These are phyloP conservation scores for Cystobasidium sp. DNA, from an alignment of 1,284 basidiomycete genomes.

Conservation along the genomic window DNA sequence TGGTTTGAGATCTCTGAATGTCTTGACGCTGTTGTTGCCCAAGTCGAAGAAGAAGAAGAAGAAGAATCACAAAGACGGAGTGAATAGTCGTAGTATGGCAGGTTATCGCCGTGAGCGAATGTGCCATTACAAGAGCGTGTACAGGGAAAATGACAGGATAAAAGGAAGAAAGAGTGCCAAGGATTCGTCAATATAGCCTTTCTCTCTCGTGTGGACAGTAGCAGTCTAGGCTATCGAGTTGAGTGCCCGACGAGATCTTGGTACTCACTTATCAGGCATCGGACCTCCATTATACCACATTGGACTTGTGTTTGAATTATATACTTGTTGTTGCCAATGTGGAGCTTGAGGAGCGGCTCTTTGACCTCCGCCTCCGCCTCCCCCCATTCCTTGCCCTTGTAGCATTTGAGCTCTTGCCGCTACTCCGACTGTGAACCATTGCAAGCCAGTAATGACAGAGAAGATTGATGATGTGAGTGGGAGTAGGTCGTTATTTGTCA, in stretches of 20 bases:
- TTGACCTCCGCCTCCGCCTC: background rate
- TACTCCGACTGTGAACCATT: conserved; percentile 25
- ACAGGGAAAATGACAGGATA: too few relatives aligned
- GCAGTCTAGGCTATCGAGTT: too few relatives aligned
- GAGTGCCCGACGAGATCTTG: too few relatives aligned
- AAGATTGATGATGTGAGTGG: too few relatives aligned
- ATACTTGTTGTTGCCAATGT: conserved; percentile 26
- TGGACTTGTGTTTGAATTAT: background rate
- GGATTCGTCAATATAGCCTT: too few relatives aligned
- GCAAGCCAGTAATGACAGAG: background rate
- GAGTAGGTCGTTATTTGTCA: too few relatives aligned
- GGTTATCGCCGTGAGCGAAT: background rate
- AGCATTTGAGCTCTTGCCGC: conserved; percentile 35
- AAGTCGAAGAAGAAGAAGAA: too few relatives aligned
- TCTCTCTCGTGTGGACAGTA: too few relatives aligned
- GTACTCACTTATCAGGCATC: conserved; percentile 39
- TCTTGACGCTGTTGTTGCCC: conserved; percentile 36
- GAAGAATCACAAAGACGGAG: too few relatives aligned
- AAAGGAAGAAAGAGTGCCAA: too few relatives aligned
- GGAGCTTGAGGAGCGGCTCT: conserved; percentile 18
- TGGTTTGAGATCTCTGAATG: conserved; percentile 38
- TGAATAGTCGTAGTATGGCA: too few relatives aligned
- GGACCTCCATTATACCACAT: conserved; percentile 39
- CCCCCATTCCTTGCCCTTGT: conserved; percentile 10
- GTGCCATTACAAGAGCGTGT: too few relatives aligned